Evolutionary conservation across 352 stramenopile genomes (phyloP).

Genomic region (Phytophthora kernoviae): DNA sequence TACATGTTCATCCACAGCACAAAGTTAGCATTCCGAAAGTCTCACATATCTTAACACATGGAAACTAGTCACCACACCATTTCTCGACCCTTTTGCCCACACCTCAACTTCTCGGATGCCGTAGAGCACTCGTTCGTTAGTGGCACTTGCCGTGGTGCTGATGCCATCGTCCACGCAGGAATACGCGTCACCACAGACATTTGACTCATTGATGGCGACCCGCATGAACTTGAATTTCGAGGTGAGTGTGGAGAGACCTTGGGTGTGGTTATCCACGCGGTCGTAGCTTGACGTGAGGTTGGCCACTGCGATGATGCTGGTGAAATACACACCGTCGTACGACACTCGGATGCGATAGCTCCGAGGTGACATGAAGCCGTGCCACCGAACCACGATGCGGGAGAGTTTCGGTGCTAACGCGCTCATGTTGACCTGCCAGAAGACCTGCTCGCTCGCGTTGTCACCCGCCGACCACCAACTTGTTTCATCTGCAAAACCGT

Average conservation of each 20-base stretch:
- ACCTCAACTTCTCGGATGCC: slow-evolving; percentile 82
- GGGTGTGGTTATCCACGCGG: slow-evolving; percentile 66
- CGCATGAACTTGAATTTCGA: slow-evolving; percentile 64
- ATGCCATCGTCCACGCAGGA: slow-evolving; percentile 45
- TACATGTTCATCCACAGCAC: slow-evolving; percentile 8
- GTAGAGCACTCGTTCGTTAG: slow-evolving; percentile 72
- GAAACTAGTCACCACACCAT: slow-evolving; percentile 28
- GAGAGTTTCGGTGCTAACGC: slow-evolving; percentile 42
- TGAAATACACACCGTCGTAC: slow-evolving; percentile 63
- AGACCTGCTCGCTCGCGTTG: slow-evolving; percentile 45
- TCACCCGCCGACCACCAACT: slow-evolving; percentile 83
- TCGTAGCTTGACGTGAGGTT: slow-evolving; percentile 60
- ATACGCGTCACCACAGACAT: slow-evolving; percentile 49
- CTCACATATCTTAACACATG: slow-evolving; percentile 10
- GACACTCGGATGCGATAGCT: slow-evolving; percentile 68
- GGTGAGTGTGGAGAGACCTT: slow-evolving; percentile 45
- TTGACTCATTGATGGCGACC: slow-evolving; percentile 50
- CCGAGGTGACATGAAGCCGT: slow-evolving; percentile 69
- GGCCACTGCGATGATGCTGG: slow-evolving; percentile 51
- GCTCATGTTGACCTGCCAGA: slow-evolving; percentile 83
- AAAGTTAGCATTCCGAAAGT: slow-evolving; percentile 12
- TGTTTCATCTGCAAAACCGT: slow-evolving; percentile 69
- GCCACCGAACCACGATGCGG: slow-evolving; percentile 75
- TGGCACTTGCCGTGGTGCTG: slow-evolving; percentile 19
- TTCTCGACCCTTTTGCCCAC: slow-evolving; percentile 63